A percentile compares a stretch with the other conserved stretches of the same genome.
Evolutionary conservation across 2,329 filamentous ascomycete species (phyloP).

Genomic region (Microascus cirrosus): DNA sequence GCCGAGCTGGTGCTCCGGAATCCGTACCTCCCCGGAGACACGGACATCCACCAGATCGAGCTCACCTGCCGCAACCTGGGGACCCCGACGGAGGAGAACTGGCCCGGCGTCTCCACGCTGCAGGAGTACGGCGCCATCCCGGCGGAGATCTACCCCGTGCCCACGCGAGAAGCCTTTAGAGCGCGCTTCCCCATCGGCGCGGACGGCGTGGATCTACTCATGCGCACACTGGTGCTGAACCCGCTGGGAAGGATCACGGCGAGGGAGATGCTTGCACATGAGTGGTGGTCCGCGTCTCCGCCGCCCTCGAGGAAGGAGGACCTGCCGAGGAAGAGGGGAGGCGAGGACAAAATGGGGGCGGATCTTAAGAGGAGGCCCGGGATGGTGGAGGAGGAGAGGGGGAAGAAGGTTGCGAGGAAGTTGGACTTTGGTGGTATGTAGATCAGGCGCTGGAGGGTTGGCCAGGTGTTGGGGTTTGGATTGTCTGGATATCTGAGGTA

Average conservation of each 20-base stretch:
- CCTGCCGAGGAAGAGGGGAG: slow-evolving; percentile 66
- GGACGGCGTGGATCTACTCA: slow-evolving; percentile 77
- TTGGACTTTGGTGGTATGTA: slow-evolving; percentile 54
- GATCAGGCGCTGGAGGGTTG: background rate
- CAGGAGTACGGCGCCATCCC: slow-evolving; percentile 64
- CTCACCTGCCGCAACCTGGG: slow-evolving; percentile 79
- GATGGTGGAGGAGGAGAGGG: slow-evolving; percentile 29
- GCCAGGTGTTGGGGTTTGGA: background rate
- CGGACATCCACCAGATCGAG: slow-evolving; percentile 75
- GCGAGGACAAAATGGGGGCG: slow-evolving; percentile 64
- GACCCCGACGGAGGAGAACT: slow-evolving; percentile 86
- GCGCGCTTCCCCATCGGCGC: slow-evolving; percentile 68
- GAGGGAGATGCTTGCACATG: slow-evolving; percentile 64
- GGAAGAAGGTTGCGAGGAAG: slow-evolving; percentile 69
- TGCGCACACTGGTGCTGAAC: slow-evolving; percentile 75
- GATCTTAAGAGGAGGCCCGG: slow-evolving; percentile 64
- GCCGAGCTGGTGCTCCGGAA: slow-evolving; percentile 78
- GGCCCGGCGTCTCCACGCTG: slow-evolving; percentile 80
- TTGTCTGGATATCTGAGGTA: background rate
- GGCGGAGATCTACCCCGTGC: slow-evolving; percentile 46
- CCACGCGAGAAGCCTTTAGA: slow-evolving; percentile 62
- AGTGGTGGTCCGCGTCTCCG: slow-evolving; percentile 79
- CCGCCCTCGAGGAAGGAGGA: slow-evolving; percentile 73
- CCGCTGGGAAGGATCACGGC: slow-evolving; percentile 77
- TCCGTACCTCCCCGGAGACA: slow-evolving; percentile 74